phyloP scores from a whole-genome alignment of 768 basidiomycete genomes.

The Trametes villosa region DNA sequence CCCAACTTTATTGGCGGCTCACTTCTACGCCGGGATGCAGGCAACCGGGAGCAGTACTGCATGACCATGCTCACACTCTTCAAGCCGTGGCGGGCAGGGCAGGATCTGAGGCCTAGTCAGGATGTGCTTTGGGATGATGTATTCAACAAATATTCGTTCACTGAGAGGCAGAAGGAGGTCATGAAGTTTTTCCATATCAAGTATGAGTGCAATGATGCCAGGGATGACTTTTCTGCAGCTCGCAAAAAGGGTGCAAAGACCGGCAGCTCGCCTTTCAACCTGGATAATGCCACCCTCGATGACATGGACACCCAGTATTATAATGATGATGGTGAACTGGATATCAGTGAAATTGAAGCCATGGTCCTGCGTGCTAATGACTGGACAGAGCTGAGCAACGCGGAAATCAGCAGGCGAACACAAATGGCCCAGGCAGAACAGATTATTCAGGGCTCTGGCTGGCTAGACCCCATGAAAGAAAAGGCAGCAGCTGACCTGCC shows the following conservation, averaged over 20 bases:
- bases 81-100: constrained; percentile 39
- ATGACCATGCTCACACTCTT: constrained; percentile 40
- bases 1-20: constrained; percentile 38
- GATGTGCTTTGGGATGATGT: constrained; percentile 12
- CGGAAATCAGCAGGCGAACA: too few relatives aligned
- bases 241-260: background rate
- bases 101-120: constrained; percentile 30
- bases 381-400: too few relatives aligned
- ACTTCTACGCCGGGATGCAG: constrained; percentile 37
- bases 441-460: too few relatives aligned
- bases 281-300: background rate
- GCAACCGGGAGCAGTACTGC: constrained; percentile 40
- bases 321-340: too few relatives aligned
- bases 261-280: background rate
- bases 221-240: constrained; percentile 8
- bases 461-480: too few relatives aligned
- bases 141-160: background rate
- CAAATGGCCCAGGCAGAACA: too few relatives aligned
- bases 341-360: too few relatives aligned
- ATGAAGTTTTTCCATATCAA: constrained; percentile 11
- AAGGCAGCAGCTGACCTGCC: too few relatives aligned
- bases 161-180: background rate
- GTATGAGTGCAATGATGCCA: constrained; percentile 16
- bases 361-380: too few relatives aligned
- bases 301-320: too few relatives aligned